phyloP scores from a whole-genome alignment of 371 early-diverging fungal genomes.

The Zancudomyces culisetae region DNA sequence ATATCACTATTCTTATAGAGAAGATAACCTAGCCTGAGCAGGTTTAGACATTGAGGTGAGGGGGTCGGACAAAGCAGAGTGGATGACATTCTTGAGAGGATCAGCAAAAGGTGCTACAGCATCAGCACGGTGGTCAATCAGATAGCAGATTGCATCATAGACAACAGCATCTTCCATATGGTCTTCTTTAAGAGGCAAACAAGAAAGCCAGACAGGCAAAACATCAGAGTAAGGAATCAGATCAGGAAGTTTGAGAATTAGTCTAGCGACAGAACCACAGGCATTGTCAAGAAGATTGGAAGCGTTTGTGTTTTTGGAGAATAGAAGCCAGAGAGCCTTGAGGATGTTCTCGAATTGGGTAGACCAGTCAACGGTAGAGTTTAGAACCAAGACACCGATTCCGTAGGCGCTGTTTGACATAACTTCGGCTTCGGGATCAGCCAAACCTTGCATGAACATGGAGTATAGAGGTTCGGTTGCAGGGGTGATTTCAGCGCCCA shows the following conservation, averaged over 20 bases:
- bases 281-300: constrained; percentile 72
- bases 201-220: constrained; percentile 41
- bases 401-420: constrained; percentile 72
- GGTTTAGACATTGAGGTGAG: constrained; percentile 16
- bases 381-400: constrained; percentile 46
- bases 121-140: constrained; percentile 23
- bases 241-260: constrained; percentile 41
- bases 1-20: constrained; percentile 4
- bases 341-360: constrained; percentile 50
- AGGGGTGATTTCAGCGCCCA: constrained; percentile 50
- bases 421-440: constrained; percentile 62
- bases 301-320: constrained; percentile 31
- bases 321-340: constrained; percentile 48
- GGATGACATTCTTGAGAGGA: constrained; percentile 13
- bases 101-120: constrained; percentile 1
- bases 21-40: constrained; percentile 14
- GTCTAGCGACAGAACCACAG: constrained; percentile 65
- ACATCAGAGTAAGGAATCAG: constrained; percentile 53
- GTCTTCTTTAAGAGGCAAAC: constrained; percentile 60
- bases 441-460: constrained; percentile 44
- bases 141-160: constrained; percentile 40
- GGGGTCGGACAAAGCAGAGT: constrained; percentile 16
- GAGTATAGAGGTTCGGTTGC: constrained; percentile 38
- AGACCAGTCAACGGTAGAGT: constrained; percentile 47
- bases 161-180: constrained; percentile 65